These are phyloP conservation scores for Metschnikowia koreensis DNA, from an alignment of 805 yeast genomes.

Conservation along the genomic window DNA sequence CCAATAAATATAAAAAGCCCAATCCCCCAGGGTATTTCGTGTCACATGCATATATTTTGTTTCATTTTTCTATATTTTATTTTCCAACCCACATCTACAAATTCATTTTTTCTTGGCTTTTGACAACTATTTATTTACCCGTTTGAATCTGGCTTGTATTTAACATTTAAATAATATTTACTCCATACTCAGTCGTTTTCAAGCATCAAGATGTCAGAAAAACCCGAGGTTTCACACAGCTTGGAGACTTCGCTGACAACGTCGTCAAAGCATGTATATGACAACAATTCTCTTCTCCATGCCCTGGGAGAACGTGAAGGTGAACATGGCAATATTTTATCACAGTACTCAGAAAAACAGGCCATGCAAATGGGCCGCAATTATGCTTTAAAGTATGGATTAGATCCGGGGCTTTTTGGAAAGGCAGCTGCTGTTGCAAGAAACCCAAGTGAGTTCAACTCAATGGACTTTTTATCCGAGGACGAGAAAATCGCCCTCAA, in stretches of 20 bases:
- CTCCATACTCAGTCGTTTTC: background rate
- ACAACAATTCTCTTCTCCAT: constrained; percentile 6
- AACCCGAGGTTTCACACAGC: constrained; percentile 2
- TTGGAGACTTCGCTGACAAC: constrained; percentile 4
- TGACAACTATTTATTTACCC: too few relatives aligned
- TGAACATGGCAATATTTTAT: constrained; percentile 24
- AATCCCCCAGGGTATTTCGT: background rate
- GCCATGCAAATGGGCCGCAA: constrained; percentile 69
- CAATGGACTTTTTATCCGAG: constrained; percentile 49
- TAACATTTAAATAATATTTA: background rate
- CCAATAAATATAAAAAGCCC: background rate
- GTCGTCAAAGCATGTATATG: background rate
- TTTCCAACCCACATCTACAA: too few relatives aligned
- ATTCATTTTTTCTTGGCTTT: too few relatives aligned
- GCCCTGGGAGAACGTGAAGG: constrained; percentile 15
- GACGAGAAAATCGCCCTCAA: constrained; percentile 50
- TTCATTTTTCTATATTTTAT: too few relatives aligned
- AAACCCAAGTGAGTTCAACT: constrained; percentile 53
- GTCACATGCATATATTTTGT: background rate
- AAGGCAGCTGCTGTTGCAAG: constrained; percentile 61
- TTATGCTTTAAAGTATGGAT: constrained; percentile 54
- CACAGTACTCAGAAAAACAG: constrained; percentile 61
- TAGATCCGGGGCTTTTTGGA: constrained; percentile 60
- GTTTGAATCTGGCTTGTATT: too few relatives aligned
- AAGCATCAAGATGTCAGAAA: constrained; percentile 4